Base-by-base conservation (phyloP, 1,284 basidiomycete species). In the Earliella scabrosa region DNA sequence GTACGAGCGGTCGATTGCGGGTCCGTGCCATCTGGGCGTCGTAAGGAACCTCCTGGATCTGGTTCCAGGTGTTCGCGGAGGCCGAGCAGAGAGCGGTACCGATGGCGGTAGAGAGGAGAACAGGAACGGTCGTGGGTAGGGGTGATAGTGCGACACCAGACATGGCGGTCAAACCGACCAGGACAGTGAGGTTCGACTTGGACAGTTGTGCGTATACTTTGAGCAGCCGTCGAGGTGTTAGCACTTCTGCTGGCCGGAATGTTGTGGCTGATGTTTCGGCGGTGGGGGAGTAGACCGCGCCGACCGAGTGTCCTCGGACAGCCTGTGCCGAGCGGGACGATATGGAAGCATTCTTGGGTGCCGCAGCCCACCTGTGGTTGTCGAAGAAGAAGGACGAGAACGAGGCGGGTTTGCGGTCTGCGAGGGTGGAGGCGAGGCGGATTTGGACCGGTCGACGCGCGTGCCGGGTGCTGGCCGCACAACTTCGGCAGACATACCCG, bases 1-100 rank as follows among this genome's bases (percentile, higher is more conserved):
- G 84, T 0, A 95, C 95, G n/a, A 99, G 84, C 0, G 96, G 96
- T 23, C 97, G 80, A 45, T 82, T 88, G 16, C 96, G 85, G 0
- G 97, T 99, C 35, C 97, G 86, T 0, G 88, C 82, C 87, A 98
- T 99, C 72, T 99, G 97, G 0, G 97, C 95, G 70, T 99, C 97
- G 60, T 97, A 93, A 0, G 97, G 97, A 3, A 93, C 82, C 73
- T 99, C 97, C 67, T 96, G 88, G 3, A 99, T 77, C 73, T 99
- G 95, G 74, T 99, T 99, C 64, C 98, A 81, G 0, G 96, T 83
- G 71, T 98, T 98, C 23, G 97, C 97, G 0, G 95, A 93, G 1
- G 95, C 92, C 4, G 91, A 92, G 70, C 95, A 98, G 34, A 99
- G 81, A 0, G 90, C 86, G 0, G 96, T 98, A 35, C 97, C 97